Base-by-base conservation (phyloP, 2,329 filamentous ascomycete species). In the Aspergillus hortae region DNA sequence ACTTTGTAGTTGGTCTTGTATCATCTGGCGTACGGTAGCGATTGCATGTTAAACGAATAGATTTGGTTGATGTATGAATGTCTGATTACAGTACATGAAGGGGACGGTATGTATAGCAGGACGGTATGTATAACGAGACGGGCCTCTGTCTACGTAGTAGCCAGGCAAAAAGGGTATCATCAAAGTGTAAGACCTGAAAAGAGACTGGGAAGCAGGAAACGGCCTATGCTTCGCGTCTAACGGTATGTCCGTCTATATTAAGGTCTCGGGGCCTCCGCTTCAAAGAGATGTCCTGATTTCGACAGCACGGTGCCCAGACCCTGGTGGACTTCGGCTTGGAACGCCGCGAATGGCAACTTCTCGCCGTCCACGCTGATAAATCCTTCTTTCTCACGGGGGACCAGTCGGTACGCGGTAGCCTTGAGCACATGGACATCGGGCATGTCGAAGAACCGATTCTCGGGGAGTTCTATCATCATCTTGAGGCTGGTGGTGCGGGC, bases 341-440 rank as follows among this genome's bases (percentile, higher is more conserved):
- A 95, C 0, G 90, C 88, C 61, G 87, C 87, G 67, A 95, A 97
- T 0, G 90, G 88, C 2, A 95, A 79, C 49, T 82, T 81, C 73
- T 99, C 94, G 35, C 94, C 94, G 65, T 97, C 94, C 58, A 99
- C 90, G 68, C 90, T 95, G 67, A 99, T 95, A 68, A 89, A 94
- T 1, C 92, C 92, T 56, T 86, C 80, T 36, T 82, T 76, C 56
- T 87, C 74, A 48, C 83, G 84, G 0, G 94, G 94, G 3, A 86
- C 86, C 56, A 99, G 86, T 40, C 94, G 82, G 67, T 94, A 96
- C 0, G 87, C 94, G n/a, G 82, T 80, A 4, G 96, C 81, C 70
- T 99, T 99, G 62, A 86, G 83, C 70, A 96, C 92, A 27, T 80
- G 80, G 11, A 96, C 88, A 36, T 88, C 80, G 0, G 84, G 80